Conservation (phyloP, 768 basidiomycete genomes). For the Amanita exitialis region DNA sequence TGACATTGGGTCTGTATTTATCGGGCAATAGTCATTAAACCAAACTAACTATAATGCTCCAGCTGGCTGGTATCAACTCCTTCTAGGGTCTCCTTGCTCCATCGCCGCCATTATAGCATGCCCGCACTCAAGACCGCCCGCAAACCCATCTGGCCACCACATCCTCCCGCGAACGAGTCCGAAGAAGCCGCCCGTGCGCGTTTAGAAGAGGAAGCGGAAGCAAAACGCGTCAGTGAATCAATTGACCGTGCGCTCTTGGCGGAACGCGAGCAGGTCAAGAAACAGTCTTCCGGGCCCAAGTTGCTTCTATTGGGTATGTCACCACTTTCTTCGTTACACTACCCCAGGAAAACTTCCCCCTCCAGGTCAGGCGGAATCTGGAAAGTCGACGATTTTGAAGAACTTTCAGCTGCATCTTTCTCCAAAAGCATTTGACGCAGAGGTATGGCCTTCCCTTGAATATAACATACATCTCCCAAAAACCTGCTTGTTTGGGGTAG, state of each 20-base stretch:
- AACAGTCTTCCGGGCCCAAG: slow-evolving; percentile 29
- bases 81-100: slow-evolving; percentile 4
- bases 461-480: background rate
- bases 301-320: slow-evolving; percentile 48
- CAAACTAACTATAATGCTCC: background rate
- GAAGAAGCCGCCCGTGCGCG: slow-evolving; percentile 30
- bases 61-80: slow-evolving; percentile 6
- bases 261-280: slow-evolving; percentile 33
- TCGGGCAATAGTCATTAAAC: background rate
- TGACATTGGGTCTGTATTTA: slow-evolving; percentile 5
- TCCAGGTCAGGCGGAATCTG: slow-evolving; percentile 57
- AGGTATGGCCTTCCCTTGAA: slow-evolving; percentile 22
- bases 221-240: slow-evolving; percentile 39
- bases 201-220: slow-evolving; percentile 34
- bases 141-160: slow-evolving; percentile 16
- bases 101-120: slow-evolving; percentile 7
- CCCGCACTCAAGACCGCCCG: slow-evolving; percentile 5
- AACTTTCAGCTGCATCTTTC: slow-evolving; percentile 56
- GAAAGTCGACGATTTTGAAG: slow-evolving; percentile 59
- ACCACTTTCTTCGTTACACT: background rate
- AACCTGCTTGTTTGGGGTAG: slow-evolving; percentile 11
- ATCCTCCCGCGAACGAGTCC: slow-evolving; percentile 25
- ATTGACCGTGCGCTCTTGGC: slow-evolving; percentile 43
- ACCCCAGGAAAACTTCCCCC: background rate
- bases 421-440: slow-evolving; percentile 46